A percentile compares a stretch with the other conserved stretches of the same genome.
Evolutionary conservation across 805 yeast genomes (phyloP).

Genomic region (Kurtzmaniella cleridarum): DNA sequence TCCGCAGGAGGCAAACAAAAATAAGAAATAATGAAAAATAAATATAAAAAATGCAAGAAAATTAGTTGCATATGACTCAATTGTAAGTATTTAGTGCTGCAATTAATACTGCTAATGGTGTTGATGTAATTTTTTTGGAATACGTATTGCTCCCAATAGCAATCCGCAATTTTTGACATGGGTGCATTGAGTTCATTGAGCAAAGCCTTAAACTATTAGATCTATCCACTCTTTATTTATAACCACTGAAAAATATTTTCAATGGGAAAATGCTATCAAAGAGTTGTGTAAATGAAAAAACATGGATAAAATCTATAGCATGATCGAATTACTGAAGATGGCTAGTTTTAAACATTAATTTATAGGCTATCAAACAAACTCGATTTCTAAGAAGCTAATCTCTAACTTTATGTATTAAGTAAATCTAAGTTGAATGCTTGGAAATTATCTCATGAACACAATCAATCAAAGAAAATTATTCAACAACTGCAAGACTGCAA

Average conservation of each 20-base stretch:
- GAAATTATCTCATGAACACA: conserved; percentile 26
- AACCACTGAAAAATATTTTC: too few relatives aligned
- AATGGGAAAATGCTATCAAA: too few relatives aligned
- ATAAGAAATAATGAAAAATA: not conserved
- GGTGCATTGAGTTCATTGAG: too few relatives aligned
- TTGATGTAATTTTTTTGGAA: too few relatives aligned
- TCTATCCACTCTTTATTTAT: too few relatives aligned
- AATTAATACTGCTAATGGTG: too few relatives aligned
- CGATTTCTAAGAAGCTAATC: conserved; percentile 32
- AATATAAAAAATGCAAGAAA: not conserved
- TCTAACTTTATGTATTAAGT: conserved; percentile 36
- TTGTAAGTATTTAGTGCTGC: too few relatives aligned
- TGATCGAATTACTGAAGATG: conserved; percentile 40
- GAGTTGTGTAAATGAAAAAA: too few relatives aligned
- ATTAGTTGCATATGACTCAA: not conserved
- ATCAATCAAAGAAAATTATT: conserved; percentile 35
- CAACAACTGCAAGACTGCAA: conserved; percentile 5
- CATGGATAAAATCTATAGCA: conserved; percentile 21
- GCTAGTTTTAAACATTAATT: conserved; percentile 22
- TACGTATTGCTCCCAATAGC: too few relatives aligned
- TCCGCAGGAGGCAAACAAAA: not conserved
- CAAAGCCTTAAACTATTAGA: too few relatives aligned
- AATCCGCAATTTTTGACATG: too few relatives aligned
- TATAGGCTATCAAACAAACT: conserved; percentile 11
- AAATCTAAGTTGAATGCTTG: conserved; percentile 15